These are phyloP conservation scores for Aureobasidium sp. DNA, from an alignment of 2,329 filamentous ascomycete species.

Conservation along the genomic window DNA sequence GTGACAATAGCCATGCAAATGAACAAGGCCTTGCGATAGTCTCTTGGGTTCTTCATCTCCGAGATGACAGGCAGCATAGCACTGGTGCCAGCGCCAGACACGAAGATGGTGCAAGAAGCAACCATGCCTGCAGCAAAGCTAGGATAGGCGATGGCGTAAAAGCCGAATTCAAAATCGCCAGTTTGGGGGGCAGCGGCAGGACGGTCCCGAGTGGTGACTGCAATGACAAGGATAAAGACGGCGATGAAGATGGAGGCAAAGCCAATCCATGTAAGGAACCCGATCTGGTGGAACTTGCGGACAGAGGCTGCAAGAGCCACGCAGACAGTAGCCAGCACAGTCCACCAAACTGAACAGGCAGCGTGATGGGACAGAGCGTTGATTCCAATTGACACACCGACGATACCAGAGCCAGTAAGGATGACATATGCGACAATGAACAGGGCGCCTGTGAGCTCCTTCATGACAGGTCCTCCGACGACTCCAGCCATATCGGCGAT, in stretches of 20 bases:
- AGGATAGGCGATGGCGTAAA: constrained; percentile 49
- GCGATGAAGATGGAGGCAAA: constrained; percentile 53
- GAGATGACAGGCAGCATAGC: constrained; percentile 59
- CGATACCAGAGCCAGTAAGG: constrained; percentile 50
- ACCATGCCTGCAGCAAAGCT: constrained; percentile 54
- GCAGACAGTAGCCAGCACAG: constrained; percentile 46
- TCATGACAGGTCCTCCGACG: constrained; percentile 46
- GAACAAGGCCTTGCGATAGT: constrained; percentile 56
- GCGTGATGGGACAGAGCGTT: constrained; percentile 55
- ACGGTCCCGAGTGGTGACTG: constrained; percentile 50
- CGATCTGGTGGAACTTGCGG: constrained; percentile 54
- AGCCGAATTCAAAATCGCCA: constrained; percentile 55
- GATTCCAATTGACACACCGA: constrained; percentile 52
- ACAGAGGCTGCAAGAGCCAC: constrained; percentile 47
- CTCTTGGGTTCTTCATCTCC: constrained; percentile 55
- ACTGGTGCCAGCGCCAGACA: constrained; percentile 52
- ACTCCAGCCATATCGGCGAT: constrained; percentile 54
- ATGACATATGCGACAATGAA: constrained; percentile 55
- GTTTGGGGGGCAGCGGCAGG: constrained; percentile 55
- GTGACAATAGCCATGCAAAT: constrained; percentile 53
- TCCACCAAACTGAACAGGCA: constrained; percentile 53
- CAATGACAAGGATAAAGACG: constrained; percentile 37
- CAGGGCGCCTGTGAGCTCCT: constrained; percentile 48
- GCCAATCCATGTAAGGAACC: constrained; percentile 56
- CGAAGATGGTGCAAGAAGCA: constrained; percentile 53